Percentiles rank a stretch among this genome's conserved stretches.
Evolutionary conservation across 2,329 filamentous ascomycete species (phyloP).

Genomic region (Aureobasidium sp.): DNA sequence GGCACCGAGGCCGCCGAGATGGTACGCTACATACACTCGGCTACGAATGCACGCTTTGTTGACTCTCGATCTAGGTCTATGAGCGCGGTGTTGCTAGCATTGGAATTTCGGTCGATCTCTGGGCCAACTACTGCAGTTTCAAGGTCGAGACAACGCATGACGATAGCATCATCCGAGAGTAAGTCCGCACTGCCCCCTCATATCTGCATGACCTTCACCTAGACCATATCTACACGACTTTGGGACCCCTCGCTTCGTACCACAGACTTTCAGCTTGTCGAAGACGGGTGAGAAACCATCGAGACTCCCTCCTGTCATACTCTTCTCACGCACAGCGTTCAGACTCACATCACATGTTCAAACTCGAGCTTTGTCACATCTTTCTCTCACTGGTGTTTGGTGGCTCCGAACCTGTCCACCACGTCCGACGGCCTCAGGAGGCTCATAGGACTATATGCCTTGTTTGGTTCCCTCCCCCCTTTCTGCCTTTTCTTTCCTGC

Average conservation of each 20-base stretch:
- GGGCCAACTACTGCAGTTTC: constrained; percentile 96
- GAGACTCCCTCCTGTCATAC: neutral
- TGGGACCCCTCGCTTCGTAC: neutral
- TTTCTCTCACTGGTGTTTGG: neutral
- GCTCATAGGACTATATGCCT: constrained; percentile 1
- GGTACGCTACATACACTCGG: constrained; percentile 46
- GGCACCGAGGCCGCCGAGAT: constrained; percentile 96
- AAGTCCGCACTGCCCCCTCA: constrained; percentile 67
- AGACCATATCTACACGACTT: constrained; percentile 9
- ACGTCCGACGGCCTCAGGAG: neutral
- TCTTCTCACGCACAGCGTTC: constrained; percentile 15
- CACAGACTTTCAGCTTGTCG: neutral
- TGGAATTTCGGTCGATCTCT: constrained; percentile 87
- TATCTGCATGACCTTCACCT: constrained; percentile 39
- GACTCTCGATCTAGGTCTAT: constrained; percentile 59
- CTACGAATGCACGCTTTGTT: constrained; percentile 1
- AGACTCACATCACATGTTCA: constrained; percentile 10
- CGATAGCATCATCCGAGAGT: constrained; percentile 95
- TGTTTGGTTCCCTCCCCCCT: constrained; percentile 14
- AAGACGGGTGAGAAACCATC: constrained; percentile 15
- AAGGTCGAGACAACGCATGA: constrained; percentile 97
- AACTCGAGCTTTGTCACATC: constrained; percentile 1
- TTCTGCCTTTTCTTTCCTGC: neutral
- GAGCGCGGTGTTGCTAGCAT: constrained; percentile 92
- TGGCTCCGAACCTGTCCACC: neutral